A percentile compares a stretch with the other conserved stretches of the same genome.
These are phyloP conservation scores for Bimuria novae-zelandiae DNA, from an alignment of 2,329 filamentous ascomycete species.

Conservation along the genomic window DNA sequence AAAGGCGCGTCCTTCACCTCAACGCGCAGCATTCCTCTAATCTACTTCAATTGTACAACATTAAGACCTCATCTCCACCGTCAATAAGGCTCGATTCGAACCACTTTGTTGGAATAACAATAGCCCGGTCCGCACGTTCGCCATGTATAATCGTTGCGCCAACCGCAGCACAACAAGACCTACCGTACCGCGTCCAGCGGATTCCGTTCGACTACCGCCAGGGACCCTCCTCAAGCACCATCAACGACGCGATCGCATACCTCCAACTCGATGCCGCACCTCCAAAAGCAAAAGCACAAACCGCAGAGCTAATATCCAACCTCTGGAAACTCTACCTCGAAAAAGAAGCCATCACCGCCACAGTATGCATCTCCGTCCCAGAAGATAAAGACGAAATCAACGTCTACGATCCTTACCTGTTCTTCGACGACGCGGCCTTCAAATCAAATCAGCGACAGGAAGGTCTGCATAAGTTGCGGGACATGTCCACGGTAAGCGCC, in stretches of 20 bases:
- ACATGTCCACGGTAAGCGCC: slow-evolving; percentile 56
- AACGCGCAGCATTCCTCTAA: slow-evolving; percentile 58
- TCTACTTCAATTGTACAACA: slow-evolving; percentile 58
- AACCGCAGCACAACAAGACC: slow-evolving; percentile 49
- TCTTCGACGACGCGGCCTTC: slow-evolving; percentile 73
- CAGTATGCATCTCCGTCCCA: slow-evolving; percentile 54
- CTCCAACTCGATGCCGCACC: slow-evolving; percentile 58
- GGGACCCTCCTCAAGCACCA: slow-evolving; percentile 45
- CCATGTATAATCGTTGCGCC: slow-evolving; percentile 69
- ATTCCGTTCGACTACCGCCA: slow-evolving; percentile 67
- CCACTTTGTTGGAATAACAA: slow-evolving; percentile 64
- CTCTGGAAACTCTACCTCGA: slow-evolving; percentile 65
- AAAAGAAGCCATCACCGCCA: slow-evolving; percentile 68
- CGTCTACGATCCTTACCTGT: slow-evolving; percentile 61
- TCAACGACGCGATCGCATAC: slow-evolving; percentile 55
- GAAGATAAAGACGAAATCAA: slow-evolving; percentile 49
- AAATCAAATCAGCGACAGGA: slow-evolving; percentile 64
- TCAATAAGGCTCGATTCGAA: slow-evolving; percentile 34
- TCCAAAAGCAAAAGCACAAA: slow-evolving; percentile 49
- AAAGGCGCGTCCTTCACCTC: slow-evolving; percentile 61
- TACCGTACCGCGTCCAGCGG: slow-evolving; percentile 52
- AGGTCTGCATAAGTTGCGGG: slow-evolving; percentile 63
- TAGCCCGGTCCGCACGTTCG: slow-evolving; percentile 65
- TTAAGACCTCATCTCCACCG: slow-evolving; percentile 52
- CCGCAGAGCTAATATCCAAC: slow-evolving; percentile 56